These are phyloP conservation scores for Isatis lusitanica DNA, from an alignment of 441 rosid species.

Conservation along the genomic window DNA sequence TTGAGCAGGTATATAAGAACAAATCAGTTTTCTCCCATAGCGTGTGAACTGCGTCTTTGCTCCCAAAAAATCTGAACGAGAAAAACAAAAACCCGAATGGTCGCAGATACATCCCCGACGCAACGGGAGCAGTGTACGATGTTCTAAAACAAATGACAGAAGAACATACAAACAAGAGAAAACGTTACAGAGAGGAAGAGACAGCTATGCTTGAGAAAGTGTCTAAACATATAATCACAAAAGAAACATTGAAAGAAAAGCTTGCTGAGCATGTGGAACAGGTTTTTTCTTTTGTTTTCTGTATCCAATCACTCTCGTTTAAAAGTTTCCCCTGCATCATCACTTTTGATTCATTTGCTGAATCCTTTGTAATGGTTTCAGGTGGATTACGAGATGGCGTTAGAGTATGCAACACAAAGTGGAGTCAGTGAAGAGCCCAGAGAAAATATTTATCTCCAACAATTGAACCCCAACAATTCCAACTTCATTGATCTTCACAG, in stretches of 20 bases:
- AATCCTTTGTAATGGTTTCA: constrained; percentile 39
- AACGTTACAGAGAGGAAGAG: constrained; percentile 54
- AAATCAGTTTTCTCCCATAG: neutral
- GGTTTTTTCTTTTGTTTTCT: constrained; percentile 40
- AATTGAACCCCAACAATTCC: constrained; percentile 47
- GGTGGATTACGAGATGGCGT: constrained; percentile 98
- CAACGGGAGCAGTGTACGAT: constrained; percentile 72
- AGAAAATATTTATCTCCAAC: constrained; percentile 63
- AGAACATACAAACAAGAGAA: constrained; percentile 58
- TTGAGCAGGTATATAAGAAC: constrained; percentile 67
- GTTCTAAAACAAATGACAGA: constrained; percentile 76
- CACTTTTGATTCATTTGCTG: neutral
- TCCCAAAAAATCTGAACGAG: neutral
- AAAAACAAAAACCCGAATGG: constrained; percentile 5
- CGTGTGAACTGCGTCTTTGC: neutral
- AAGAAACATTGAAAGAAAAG: constrained; percentile 68
- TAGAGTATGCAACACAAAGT: constrained; percentile 94
- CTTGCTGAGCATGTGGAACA: constrained; percentile 86
- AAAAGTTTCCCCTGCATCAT: neutral
- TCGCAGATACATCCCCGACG: constrained; percentile 88
- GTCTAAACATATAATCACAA: constrained; percentile 57
- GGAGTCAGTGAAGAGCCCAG: constrained; percentile 93
- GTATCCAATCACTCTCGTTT: neutral
- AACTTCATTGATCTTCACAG: constrained; percentile 54
- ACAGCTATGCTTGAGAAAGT: constrained; percentile 61